Percentiles rank a stretch among this genome's conserved stretches.
Conservation (phyloP, 129 eudicot species). For the Helichrysum umbraculigerum region DNA sequence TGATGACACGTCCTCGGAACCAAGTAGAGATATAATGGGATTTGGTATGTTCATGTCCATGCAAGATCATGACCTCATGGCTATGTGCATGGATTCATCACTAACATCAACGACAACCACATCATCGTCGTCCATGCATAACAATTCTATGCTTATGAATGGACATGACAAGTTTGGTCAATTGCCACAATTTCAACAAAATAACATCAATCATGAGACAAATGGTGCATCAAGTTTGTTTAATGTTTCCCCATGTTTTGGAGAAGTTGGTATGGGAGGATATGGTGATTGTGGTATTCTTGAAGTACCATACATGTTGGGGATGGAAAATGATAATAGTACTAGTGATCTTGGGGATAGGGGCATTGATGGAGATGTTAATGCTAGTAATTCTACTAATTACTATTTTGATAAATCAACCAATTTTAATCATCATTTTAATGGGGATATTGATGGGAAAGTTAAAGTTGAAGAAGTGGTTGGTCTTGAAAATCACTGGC, state of each 20-base stretch:
- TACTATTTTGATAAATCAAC: constrained; percentile 42
- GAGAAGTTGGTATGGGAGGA: constrained; percentile 31
- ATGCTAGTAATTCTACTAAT: constrained; percentile 23
- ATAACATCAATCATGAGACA: constrained; percentile 25
- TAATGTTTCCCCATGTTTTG: constrained; percentile 33
- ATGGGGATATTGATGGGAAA: constrained; percentile 35
- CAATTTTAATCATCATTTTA: constrained; percentile 31
- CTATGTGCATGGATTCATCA: constrained; percentile 57
- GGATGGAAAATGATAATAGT: constrained; percentile 62
- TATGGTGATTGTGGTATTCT: constrained; percentile 45
- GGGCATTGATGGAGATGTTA: constrained; percentile 25
- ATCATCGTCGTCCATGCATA: constrained; percentile 55
- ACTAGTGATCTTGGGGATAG: constrained; percentile 35
- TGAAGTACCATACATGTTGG: constrained; percentile 53
- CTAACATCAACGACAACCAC: constrained; percentile 44
- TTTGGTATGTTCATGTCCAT: constrained; percentile 40
- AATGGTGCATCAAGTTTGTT: constrained; percentile 25
- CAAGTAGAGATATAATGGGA: constrained; percentile 19
- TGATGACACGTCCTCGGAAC: constrained; percentile 37
- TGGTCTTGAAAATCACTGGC: constrained; percentile 61
- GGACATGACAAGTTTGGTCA: constrained; percentile 42
- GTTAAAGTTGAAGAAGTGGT: constrained; percentile 58
- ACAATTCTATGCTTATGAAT: constrained; percentile 21
- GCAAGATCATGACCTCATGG: constrained; percentile 54
- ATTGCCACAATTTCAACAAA: constrained; percentile 39